Percentiles rank a stretch among this genome's conserved stretches.
These are phyloP conservation scores for Leucosporidium scottii DNA, from an alignment of 768 basidiomycete genomes.

Conservation along the genomic window DNA sequence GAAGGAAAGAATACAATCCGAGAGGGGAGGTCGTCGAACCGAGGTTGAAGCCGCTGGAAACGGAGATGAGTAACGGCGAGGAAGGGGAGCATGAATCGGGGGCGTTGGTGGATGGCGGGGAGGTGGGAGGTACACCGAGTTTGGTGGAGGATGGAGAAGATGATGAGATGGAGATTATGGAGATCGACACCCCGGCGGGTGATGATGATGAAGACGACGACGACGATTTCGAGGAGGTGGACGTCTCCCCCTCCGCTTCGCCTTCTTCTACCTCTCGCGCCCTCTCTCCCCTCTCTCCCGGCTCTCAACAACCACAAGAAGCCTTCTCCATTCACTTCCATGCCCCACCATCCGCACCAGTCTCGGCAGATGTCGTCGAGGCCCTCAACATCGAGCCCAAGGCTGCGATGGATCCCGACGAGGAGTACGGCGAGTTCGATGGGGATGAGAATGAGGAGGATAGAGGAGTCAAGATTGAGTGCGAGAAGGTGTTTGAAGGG, in stretches of 20 bases:
- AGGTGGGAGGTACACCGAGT: not conserved
- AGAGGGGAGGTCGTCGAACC: not conserved
- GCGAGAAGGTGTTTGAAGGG: constrained; percentile 15
- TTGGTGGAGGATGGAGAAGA: constrained; percentile 16
- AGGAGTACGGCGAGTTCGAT: not conserved
- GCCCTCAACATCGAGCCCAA: constrained; percentile 5
- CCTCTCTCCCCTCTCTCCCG: not conserved
- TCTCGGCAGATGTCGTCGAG: constrained; percentile 12
- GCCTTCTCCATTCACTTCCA: constrained; percentile 19
- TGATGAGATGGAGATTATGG: constrained; percentile 19
- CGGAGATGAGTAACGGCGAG: not conserved
- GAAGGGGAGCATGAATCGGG: constrained; percentile 8
- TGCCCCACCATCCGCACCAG: constrained; percentile 6
- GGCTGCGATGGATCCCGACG: not conserved
- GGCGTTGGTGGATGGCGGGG: not conserved
- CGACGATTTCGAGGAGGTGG: too few relatives aligned
- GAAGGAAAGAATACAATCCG: too few relatives aligned
- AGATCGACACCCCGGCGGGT: constrained; percentile 6
- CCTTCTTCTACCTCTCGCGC: too few relatives aligned
- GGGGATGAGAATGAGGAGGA: constrained; percentile 3
- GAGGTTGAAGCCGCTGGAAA: not conserved
- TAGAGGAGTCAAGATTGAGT: constrained; percentile 3
- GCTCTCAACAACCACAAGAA: not conserved
- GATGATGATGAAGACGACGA: not conserved
- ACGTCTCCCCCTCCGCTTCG: too few relatives aligned